phyloP scores from a whole-genome alignment of 306 rosid genomes.

The Crataegus laevigata region DNA sequence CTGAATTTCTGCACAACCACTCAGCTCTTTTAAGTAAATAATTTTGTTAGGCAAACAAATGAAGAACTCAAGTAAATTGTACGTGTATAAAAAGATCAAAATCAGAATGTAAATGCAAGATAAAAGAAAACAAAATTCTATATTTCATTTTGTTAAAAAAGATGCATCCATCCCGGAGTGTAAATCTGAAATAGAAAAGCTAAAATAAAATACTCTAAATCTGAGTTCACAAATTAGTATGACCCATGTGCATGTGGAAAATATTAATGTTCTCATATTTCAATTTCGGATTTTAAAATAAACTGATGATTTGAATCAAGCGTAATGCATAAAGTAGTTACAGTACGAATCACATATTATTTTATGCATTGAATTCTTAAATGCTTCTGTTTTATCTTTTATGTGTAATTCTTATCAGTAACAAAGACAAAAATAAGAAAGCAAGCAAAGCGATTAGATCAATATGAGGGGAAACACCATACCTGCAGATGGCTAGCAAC shows the following conservation, averaged over 20 bases:
- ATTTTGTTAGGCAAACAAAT: background rate
- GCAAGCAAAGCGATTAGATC: background rate
- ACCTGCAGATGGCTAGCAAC: constrained; percentile 85
- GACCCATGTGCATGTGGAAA: background rate
- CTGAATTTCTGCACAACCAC: constrained; percentile 47
- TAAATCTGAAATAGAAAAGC: background rate
- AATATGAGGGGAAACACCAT: background rate
- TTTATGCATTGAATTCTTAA: background rate
- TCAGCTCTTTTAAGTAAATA: background rate
- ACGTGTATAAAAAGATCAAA: background rate
- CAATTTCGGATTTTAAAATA: background rate
- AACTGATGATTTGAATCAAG: background rate
- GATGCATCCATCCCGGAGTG: background rate
- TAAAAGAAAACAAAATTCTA: background rate
- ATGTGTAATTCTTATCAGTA: background rate
- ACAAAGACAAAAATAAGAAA: background rate
- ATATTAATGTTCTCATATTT: background rate
- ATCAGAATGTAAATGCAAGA: background rate
- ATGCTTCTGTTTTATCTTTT: background rate
- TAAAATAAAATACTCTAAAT: background rate
- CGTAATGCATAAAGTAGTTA: background rate
- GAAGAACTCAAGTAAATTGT: background rate
- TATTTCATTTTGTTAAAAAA: background rate
- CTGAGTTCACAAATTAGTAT: background rate
- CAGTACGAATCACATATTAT: background rate